Evolutionary conservation across 495 filamentous ascomycete genomes (phyloP), one percentile per base, ranked within the genome.

Genomic region (Neurospora terricola): DNA sequence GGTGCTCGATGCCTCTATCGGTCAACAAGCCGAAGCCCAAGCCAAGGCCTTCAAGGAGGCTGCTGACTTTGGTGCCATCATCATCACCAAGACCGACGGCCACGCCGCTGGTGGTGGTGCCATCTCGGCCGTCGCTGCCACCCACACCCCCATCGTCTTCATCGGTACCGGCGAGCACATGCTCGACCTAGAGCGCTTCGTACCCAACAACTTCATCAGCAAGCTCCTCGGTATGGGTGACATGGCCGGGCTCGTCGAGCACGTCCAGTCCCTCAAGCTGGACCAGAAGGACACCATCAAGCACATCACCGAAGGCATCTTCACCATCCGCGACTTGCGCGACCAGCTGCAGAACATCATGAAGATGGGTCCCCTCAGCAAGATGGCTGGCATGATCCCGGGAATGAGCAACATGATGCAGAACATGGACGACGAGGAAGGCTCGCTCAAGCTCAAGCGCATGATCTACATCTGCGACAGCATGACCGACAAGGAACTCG

Each of bases 381-480:
- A 99, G 82, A 94, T 99, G 87, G 96, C 96, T 1, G 94, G 94
- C 77, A 99, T 99, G 96, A 98, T 99, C 71, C 96, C 96, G 0
- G 96, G 96, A 38, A 89, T 98, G 74, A 91, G 90, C 69, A 91
- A 93, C 76, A 91, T 98, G 86, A 98, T 97, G 86, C 89, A 91
- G 36, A 93, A 93, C 48, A 94, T 98, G 86, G 94, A 98, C 81
- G 96, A 99, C 80, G 96, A 98, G 79, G 95, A 98, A 78, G 96
- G 94, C 5, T 90, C 89, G 34, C 81, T 91, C 79, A 98, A 98
- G 83, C 87, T 99, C 59, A 94, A 96, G 80, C 93, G 96, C 73
- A 98, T 98, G 96, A 92, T 98, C 77, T 98, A 97, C 83, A 98
- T 99, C 73, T 97, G 94, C 83, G 96, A 99, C 85, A 92, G 89